Base-by-base conservation (phyloP, 2,329 filamentous ascomycete genomes). In the Zymoseptoria tritici region DNA sequence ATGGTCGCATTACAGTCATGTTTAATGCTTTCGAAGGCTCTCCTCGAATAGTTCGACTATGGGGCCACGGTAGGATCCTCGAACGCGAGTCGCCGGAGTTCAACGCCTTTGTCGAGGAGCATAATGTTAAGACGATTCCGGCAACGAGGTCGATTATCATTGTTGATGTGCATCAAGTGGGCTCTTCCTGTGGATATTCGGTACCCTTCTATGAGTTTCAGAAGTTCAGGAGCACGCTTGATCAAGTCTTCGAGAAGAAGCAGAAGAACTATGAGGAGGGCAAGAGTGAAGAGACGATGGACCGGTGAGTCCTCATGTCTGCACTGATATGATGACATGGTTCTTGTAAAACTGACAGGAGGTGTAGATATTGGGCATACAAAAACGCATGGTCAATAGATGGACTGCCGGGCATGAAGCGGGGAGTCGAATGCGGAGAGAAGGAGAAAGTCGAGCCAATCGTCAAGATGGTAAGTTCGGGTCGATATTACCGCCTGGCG, bases 191-290 rank as follows among this genome's bases (percentile, higher is more conserved):
- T 60, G 77, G 77, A 0, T 79, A 76, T 55, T 70, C 66, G 2
- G 76, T 79, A 9, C 77, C 77, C 0, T 75, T 71, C 59, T 79
- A 76, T 58, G 76, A 78, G 26, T 79, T 78, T 62, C 74, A 73
- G 31, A 72, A 67, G 20, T 76, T 71, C 57, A 63, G 77, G 5
- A 68, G 68, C 5, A 76, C 72, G 2, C 62, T 79, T 16, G 75
- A 79, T 55, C 73, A 78, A 21, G 67, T 71, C 52, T 78, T 77
- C 54, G 70, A 69, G 59, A 76, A 76, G 60, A 75, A 75, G 59
- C 68, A 75, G 6, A 66, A 63, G 52, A 72, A 72, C 51, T 75
- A 68, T 52, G 60, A 67, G 9, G 66, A 57, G 0, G 76, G 76
- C 1, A 71, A 77, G 46, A 67, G 68, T 49, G 70, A 73, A 42